Evolutionary conservation across 768 basidiomycete genomes (phyloP).

Genomic region (Pleurotus cornucopiae): DNA sequence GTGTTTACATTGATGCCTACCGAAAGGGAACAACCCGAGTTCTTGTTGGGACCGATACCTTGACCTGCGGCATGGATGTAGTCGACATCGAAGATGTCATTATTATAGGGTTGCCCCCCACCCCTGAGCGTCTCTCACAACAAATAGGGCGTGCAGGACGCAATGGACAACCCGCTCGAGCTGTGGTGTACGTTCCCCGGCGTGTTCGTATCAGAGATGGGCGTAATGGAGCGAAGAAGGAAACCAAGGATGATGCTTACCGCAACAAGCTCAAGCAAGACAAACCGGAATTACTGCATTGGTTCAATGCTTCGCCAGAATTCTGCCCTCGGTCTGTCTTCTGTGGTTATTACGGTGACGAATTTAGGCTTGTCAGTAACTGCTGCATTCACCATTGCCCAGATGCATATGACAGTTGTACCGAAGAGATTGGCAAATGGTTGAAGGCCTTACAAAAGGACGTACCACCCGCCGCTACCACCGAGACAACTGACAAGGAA

Average conservation of each 20-base stretch:
- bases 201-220: neutral
- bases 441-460: neutral
- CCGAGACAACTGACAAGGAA: neutral
- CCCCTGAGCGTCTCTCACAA: no score
- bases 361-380: neutral
- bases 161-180: slow-evolving; percentile 14
- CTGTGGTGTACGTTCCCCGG: slow-evolving; percentile 18
- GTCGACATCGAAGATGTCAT: slow-evolving; percentile 14
- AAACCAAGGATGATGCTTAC: no score
- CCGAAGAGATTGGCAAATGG: neutral
- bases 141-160: slow-evolving; percentile 1
- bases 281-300: neutral
- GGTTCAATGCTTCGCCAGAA: neutral
- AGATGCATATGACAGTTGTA: neutral
- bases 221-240: no score
- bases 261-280: no score
- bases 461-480: no score
- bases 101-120: no score
- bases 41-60: neutral
- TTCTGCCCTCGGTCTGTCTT: neutral
- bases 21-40: neutral
- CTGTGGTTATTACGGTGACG: neutral
- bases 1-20: no score
- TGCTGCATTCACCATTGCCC: neutral
- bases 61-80: slow-evolving; percentile 14